Evolutionary conservation across 2,329 filamentous ascomycete species (phyloP), one percentile per base, ranked within the genome.

Genomic region (Trematosphaeria pertusa): DNA sequence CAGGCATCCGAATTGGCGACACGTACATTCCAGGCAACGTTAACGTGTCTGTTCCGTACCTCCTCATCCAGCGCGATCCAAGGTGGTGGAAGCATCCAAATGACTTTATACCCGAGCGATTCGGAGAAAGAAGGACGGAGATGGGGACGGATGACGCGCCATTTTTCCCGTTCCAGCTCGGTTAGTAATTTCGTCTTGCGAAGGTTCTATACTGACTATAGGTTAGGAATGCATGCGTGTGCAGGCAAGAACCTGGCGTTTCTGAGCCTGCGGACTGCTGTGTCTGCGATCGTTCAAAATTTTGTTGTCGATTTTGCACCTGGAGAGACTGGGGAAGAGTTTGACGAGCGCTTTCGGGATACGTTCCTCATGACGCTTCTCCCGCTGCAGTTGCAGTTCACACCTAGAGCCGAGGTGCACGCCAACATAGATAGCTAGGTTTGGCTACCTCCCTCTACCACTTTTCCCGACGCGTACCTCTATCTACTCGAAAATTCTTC

Each of bases 1-100:
- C 66, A 24, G 71, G 71, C 4, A 32, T 73, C 0, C 34, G 32
- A 21, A 18, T 45, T 9, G 26, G 28, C 15, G 26, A 38, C 9
- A 18, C 33, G n/a, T 32, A 33, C 11, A 24, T 38, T 18, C 42
- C 37, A 17, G 24, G 42, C 9, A 5, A 32, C n/a, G 39, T 41
- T 15, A 49, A 48, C n/a, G 38, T 48, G 7, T 36, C 20, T 5
- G 18, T 43, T 11, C 36, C 39, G 10, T 36, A 34, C 20, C 18
- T 34, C 11, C 24, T 38, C 7, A 34, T 48, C 10, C 41, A 44
- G 14, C 20, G 15, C 9, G 42, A 45, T 31, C 22, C 45, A 11
- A 14, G 50, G 18, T 53, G 46, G 33, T 49, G 33, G 11, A 12
- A 30, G 30, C 24, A 47, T 14, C 20, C 41, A 1, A 14, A 26